phyloP scores from a whole-genome alignment of 306 rosid species.

The Quercus dentata region DNA sequence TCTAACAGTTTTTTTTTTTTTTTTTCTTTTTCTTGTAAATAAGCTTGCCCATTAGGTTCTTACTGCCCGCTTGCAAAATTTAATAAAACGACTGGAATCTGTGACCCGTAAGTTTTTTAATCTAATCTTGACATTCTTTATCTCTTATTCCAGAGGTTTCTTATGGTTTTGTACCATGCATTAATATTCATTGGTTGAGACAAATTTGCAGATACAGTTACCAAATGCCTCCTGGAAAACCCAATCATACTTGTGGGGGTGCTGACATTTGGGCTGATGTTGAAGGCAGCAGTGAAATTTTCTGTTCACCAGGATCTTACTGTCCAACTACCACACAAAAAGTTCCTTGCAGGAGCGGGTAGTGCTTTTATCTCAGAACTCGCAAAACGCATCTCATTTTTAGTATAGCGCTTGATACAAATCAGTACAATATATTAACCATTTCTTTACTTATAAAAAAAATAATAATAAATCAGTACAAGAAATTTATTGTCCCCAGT shows the following conservation, averaged over 20 bases:
- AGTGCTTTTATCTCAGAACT: slow-evolving; percentile 44
- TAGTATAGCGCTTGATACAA: not conserved
- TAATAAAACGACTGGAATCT: slow-evolving; percentile 54
- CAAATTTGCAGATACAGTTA: slow-evolving; percentile 64
- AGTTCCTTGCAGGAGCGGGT: slow-evolving; percentile 71
- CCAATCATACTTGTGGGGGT: slow-evolving; percentile 72
- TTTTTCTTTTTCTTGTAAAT: slow-evolving; percentile 13
- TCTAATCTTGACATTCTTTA: slow-evolving; percentile 3
- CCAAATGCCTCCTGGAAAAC: slow-evolving; percentile 60
- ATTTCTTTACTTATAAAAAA: too few relatives aligned
- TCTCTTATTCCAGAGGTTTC: slow-evolving; percentile 1
- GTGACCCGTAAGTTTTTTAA: slow-evolving; percentile 72
- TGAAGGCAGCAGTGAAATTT: slow-evolving; percentile 54
- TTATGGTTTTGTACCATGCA: not conserved
- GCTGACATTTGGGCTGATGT: slow-evolving; percentile 75
- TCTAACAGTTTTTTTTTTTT: slow-evolving; percentile 1
- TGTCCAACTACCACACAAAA: slow-evolving; percentile 59
- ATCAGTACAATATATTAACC: not conserved
- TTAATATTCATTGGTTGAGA: slow-evolving; percentile 15
- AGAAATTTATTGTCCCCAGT: not conserved
- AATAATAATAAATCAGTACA: not conserved
- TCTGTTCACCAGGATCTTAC: slow-evolving; percentile 80
- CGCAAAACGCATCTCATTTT: slow-evolving; percentile 8
- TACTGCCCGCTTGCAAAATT: slow-evolving; percentile 66
- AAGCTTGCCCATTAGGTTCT: slow-evolving; percentile 88